These are phyloP conservation scores for Yamadazyma paraphyllophila DNA, from an alignment of 805 yeast genomes.

Conservation along the genomic window DNA sequence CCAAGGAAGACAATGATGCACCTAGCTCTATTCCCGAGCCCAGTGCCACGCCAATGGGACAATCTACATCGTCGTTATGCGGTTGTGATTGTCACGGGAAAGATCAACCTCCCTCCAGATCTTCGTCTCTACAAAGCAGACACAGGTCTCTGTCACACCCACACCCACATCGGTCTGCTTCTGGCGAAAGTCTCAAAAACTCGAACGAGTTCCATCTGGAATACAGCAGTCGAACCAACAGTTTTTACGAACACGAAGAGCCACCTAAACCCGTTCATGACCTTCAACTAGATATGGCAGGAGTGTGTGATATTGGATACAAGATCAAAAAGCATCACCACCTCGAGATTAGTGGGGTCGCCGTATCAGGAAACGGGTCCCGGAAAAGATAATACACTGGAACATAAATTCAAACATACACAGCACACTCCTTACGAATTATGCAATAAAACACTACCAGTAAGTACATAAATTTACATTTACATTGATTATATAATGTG, in stretches of 20 bases:
- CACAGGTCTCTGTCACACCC: slow-evolving; percentile 4
- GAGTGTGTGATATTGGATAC: slow-evolving; percentile 42
- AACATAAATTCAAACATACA: neutral
- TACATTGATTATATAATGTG: slow-evolving; percentile 16
- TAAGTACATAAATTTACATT: slow-evolving; percentile 11
- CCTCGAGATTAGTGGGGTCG: slow-evolving; percentile 34
- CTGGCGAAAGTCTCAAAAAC: slow-evolving; percentile 2
- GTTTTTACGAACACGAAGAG: slow-evolving; percentile 6
- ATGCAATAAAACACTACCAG: neutral
- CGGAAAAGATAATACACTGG: slow-evolving; percentile 12
- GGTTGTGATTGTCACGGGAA: slow-evolving; percentile 5
- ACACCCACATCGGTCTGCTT: neutral
- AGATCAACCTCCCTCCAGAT: neutral
- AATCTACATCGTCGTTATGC: neutral
- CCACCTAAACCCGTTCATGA: slow-evolving; percentile 12
- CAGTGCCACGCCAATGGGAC: neutral
- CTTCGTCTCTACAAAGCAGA: neutral
- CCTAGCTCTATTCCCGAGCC: neutral
- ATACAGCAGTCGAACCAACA: neutral
- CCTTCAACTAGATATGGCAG: slow-evolving; percentile 23
- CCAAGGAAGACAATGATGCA: neutral
- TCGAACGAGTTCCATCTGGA: neutral
- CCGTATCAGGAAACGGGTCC: slow-evolving; percentile 26
- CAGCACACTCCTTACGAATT: neutral
- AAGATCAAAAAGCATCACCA: slow-evolving; percentile 43